Conservation (phyloP, 768 basidiomycete species). For the Tephrocybe rancida region DNA sequence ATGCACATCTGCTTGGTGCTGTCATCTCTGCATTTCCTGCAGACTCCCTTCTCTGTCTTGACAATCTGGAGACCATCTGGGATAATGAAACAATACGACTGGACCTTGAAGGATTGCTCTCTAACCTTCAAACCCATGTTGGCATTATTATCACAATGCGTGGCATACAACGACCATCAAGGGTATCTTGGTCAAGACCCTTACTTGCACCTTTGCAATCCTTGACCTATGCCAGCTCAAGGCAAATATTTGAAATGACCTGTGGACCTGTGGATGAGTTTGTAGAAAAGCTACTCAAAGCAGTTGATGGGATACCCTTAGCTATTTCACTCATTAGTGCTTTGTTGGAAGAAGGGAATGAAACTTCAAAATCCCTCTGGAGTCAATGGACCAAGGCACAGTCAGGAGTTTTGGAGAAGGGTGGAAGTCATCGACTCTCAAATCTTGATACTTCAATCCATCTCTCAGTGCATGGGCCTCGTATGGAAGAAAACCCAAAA, state of each 20-base stretch:
- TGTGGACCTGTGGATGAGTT: constrained; percentile 9
- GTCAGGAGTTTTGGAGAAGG: constrained; percentile 20
- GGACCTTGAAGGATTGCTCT: constrained; percentile 1
- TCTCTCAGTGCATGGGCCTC: constrained; percentile 18
- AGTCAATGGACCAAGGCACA: constrained; percentile 18
- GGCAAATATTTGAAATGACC: not conserved
- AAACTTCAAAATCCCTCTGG: constrained; percentile 19
- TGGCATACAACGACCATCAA: constrained; percentile 8
- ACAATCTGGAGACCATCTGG: constrained; percentile 11
- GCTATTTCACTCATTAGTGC: no score
- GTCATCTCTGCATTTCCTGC: not conserved
- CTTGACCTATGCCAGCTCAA: not conserved
- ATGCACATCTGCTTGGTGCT: not conserved
- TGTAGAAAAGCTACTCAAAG: constrained; percentile 15
- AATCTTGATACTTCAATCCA: constrained; percentile 23
- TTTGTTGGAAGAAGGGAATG: constrained; percentile 16
- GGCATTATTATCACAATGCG: no score
- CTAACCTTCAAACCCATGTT: not conserved
- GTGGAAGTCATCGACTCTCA: constrained; percentile 19
- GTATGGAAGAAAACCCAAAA: constrained; percentile 15
- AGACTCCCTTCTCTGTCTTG: constrained; percentile 6
- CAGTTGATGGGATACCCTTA: no score
- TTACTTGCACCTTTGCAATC: no score
- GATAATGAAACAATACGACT: not conserved
- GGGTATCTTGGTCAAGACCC: not conserved